Evolutionary conservation across 192 early-diverging fungal species (phyloP).

Genomic region (Phlyctochytrium arcticum): DNA sequence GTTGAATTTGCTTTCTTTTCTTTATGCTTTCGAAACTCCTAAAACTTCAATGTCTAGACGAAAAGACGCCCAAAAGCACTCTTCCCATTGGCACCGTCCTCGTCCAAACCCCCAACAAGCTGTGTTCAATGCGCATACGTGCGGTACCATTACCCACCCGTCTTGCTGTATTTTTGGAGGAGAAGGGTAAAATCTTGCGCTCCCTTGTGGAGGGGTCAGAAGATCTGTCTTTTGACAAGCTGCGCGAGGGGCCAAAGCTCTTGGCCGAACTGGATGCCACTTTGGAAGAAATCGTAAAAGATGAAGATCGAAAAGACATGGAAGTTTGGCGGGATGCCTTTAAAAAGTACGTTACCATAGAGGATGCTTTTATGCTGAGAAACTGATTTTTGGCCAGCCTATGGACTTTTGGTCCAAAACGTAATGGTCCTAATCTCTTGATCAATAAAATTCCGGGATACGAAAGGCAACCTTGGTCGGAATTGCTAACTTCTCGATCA

Average conservation of each 20-base stretch:
- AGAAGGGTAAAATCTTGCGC: slow-evolving; percentile 51
- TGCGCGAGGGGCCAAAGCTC: slow-evolving; percentile 25
- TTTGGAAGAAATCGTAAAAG: slow-evolving; percentile 47
- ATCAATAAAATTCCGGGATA: slow-evolving; percentile 63
- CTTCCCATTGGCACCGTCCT: slow-evolving; percentile 61
- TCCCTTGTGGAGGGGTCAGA: slow-evolving; percentile 46
- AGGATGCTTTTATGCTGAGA: no score
- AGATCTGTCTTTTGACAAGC: no score
- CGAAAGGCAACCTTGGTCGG: slow-evolving; percentile 14
- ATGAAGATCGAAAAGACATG: slow-evolving; percentile 43
- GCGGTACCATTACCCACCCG: slow-evolving; percentile 66
- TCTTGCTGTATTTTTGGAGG: slow-evolving; percentile 54
- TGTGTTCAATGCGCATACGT: slow-evolving; percentile 58
- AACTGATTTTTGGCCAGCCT: no score
- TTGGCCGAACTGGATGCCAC: slow-evolving; percentile 29
- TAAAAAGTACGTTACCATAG: no score
- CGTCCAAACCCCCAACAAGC: slow-evolving; percentile 57
- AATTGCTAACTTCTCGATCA: neutral
- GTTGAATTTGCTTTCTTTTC: no score
- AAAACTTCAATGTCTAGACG: slow-evolving; percentile 8
- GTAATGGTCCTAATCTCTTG: slow-evolving; percentile 74
- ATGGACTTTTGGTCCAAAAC: slow-evolving; percentile 80
- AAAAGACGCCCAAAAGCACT: neutral
- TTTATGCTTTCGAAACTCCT: no score
- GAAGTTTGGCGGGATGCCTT: slow-evolving; percentile 40